These are phyloP conservation scores for Aspergillus costaricaensis DNA, from an alignment of 2,329 filamentous ascomycete species.

Conservation along the genomic window DNA sequence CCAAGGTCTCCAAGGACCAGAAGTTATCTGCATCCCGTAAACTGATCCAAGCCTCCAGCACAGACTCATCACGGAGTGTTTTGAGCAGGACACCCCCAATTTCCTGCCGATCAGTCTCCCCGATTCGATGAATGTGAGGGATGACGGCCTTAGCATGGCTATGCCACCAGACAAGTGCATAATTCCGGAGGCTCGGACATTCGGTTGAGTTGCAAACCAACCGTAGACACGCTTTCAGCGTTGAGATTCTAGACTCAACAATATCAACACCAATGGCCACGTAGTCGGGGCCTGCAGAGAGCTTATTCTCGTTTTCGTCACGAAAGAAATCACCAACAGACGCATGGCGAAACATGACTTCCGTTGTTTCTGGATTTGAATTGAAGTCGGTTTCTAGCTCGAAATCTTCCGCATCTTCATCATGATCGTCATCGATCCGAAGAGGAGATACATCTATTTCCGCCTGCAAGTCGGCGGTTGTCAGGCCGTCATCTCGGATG, in stretches of 20 bases:
- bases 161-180: neutral
- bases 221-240: neutral
- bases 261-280: constrained; percentile 21
- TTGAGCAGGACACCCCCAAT: neutral
- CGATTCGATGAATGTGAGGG: neutral
- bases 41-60: neutral
- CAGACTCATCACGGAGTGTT: neutral
- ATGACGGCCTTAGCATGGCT: neutral
- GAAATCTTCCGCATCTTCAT: neutral
- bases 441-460: neutral
- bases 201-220: neutral
- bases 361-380: constrained; percentile 22
- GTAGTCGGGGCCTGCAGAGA: constrained; percentile 13
- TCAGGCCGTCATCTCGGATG: neutral
- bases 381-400: constrained; percentile 15
- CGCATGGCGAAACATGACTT: constrained; percentile 25
- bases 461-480: neutral
- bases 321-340: constrained; percentile 29
- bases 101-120: neutral
- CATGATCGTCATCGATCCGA: neutral
- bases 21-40: neutral
- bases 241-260: neutral
- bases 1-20: neutral
- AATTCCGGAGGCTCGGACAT: neutral
- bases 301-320: constrained; percentile 16